phyloP scores from a whole-genome alignment of 164 flowering plant species.

The Stephania japonica region DNA sequence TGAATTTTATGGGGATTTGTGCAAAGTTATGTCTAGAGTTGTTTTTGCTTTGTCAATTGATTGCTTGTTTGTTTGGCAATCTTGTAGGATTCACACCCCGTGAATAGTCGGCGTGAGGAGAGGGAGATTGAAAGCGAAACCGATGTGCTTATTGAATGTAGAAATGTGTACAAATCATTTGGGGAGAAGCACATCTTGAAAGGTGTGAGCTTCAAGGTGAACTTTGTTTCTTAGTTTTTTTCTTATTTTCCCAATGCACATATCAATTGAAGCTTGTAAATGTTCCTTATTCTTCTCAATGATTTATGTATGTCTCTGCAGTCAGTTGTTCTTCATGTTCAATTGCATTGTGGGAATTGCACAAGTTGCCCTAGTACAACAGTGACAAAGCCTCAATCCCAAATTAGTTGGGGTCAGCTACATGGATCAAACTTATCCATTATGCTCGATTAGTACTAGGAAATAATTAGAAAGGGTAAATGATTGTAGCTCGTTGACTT shows the following conservation, averaged over 20 bases:
- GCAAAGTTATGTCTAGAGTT: not conserved
- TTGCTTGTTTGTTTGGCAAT: not conserved
- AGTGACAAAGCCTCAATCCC: no score
- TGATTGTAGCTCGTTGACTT: no score
- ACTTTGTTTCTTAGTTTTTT: constrained; percentile 5
- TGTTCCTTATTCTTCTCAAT: not conserved
- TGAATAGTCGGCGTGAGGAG: constrained; percentile 16
- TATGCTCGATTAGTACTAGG: not conserved
- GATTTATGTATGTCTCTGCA: not conserved
- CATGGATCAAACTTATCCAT: no score
- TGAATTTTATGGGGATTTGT: not conserved
- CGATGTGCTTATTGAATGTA: constrained; percentile 83
- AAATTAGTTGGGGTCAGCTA: no score
- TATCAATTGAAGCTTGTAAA: not conserved
- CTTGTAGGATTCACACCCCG: constrained; percentile 34
- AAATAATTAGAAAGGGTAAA: not conserved
- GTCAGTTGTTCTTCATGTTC: not conserved
- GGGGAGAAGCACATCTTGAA: constrained; percentile 85
- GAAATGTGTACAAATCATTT: constrained; percentile 84
- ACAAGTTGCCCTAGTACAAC: no score
- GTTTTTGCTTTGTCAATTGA: not conserved
- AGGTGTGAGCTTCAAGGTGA: constrained; percentile 97
- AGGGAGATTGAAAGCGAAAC: constrained; percentile 44
- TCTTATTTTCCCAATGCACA: not conserved
- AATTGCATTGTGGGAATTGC: not conserved